phyloP scores from a whole-genome alignment of 768 basidiomycete species.

The Xanthoconium purpureum region DNA sequence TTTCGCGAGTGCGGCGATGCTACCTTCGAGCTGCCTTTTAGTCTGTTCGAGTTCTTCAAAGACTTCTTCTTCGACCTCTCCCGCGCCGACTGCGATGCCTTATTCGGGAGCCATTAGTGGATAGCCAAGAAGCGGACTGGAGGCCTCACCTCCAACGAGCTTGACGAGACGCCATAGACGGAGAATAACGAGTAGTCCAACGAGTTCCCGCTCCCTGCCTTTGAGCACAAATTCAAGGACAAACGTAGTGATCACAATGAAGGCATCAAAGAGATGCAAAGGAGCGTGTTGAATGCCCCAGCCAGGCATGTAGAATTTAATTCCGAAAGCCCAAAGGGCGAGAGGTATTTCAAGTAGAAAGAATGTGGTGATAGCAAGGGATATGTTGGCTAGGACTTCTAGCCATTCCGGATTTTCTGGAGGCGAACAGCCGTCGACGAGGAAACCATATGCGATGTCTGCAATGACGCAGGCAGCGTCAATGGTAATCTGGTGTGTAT shows the following conservation, averaged over 20 bases:
- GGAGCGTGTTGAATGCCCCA: constrained; percentile 49
- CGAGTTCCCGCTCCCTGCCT: constrained; percentile 69
- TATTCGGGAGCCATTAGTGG: constrained; percentile 24
- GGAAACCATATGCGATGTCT: constrained; percentile 67
- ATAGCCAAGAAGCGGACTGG: neutral
- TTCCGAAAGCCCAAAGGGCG: constrained; percentile 63
- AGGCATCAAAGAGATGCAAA: constrained; percentile 73
- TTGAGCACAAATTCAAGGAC: constrained; percentile 65
- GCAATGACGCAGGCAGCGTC: constrained; percentile 71
- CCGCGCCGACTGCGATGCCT: constrained; percentile 74
- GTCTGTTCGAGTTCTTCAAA: constrained; percentile 48
- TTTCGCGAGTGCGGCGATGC: constrained; percentile 41
- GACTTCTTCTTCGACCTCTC: constrained; percentile 60
- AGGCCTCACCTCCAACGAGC: constrained; percentile 53
- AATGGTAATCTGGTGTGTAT: constrained; percentile 45
- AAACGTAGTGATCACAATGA: constrained; percentile 71
- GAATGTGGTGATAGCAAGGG: constrained; percentile 63
- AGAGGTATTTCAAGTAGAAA: constrained; percentile 80
- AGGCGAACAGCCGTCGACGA: constrained; percentile 47
- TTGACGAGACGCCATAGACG: constrained; percentile 83
- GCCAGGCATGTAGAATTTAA: constrained; percentile 60
- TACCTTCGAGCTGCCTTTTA: constrained; percentile 45
- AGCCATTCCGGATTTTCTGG: constrained; percentile 59
- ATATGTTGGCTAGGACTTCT: constrained; percentile 56
- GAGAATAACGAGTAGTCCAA: constrained; percentile 63